phyloP scores from a whole-genome alignment of 1,139 yeast species.

The Pichia sp. region DNA sequence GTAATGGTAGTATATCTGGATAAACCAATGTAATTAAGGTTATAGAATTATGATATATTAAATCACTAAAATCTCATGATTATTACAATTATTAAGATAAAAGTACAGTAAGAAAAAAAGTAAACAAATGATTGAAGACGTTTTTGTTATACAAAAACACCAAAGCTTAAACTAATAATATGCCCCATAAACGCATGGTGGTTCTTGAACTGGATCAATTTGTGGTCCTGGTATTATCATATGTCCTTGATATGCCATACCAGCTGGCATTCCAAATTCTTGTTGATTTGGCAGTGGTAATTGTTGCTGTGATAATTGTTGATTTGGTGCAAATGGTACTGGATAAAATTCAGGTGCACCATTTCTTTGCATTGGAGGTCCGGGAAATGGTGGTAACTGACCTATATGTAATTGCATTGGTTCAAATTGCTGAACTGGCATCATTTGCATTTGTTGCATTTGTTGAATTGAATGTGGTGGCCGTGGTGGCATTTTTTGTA shows the following conservation, averaged over 20 bases:
- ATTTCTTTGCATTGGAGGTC: not conserved
- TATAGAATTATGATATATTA: no score
- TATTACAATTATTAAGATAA: constrained; percentile 1
- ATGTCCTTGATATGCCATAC: not conserved
- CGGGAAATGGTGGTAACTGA: not conserved
- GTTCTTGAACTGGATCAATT: not conserved
- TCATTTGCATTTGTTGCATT: not conserved
- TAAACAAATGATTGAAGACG: no score
- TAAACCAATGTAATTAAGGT: no score
- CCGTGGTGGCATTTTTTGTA: not conserved
- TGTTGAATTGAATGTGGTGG: not conserved
- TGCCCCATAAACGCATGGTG: not conserved
- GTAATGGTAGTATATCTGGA: no score
- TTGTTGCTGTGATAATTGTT: not conserved
- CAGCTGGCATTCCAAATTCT: not conserved
- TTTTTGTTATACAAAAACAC: no score
- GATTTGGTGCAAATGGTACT: not conserved
- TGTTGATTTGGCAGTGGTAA: not conserved
- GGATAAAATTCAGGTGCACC: not conserved
- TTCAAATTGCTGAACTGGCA: not conserved
- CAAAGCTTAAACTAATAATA: not conserved
- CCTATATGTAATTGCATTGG: not conserved
- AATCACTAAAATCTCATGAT: no score
- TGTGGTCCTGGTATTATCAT: not conserved
- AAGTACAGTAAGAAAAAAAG: not conserved